Evolutionary conservation across 2,329 filamentous ascomycete species (phyloP).

Genomic region (Trichoderma pleuroti): DNA sequence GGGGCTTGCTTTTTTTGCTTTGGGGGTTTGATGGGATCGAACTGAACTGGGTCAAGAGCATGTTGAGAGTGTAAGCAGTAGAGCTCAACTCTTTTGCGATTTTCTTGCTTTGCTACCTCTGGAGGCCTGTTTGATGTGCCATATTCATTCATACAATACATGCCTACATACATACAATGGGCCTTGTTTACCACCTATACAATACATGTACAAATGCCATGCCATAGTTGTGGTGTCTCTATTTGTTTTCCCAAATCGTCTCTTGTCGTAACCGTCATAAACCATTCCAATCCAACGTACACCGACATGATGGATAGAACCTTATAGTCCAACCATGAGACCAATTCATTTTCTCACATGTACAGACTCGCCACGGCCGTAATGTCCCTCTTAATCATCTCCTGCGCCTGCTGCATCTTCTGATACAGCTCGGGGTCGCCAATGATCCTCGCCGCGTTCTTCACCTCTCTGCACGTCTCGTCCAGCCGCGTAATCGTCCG

Average conservation of each 20-base stretch:
- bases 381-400: conserved; percentile 95
- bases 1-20: neutral
- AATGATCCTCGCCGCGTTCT: conserved; percentile 92
- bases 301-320: neutral
- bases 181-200: neutral
- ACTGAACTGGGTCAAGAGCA: neutral
- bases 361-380: conserved; percentile 86
- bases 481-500: conserved; percentile 89
- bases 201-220: neutral
- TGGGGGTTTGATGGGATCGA: conserved; percentile 16
- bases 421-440: conserved; percentile 88
- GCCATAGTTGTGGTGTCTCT: neutral
- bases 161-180: neutral
- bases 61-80: neutral
- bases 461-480: conserved; percentile 94
- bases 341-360: conserved; percentile 59
- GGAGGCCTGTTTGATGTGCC: neutral
- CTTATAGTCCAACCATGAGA: neutral
- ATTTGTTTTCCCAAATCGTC: neutral
- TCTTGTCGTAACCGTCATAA: neutral
- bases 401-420: conserved; percentile 97
- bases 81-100: neutral
- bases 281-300: neutral
- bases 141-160: neutral
- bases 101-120: neutral